Percentiles rank a stretch among this genome's conserved stretches.
phyloP scores from a whole-genome alignment of 805 yeast genomes.

The Starmerella sp. region DNA sequence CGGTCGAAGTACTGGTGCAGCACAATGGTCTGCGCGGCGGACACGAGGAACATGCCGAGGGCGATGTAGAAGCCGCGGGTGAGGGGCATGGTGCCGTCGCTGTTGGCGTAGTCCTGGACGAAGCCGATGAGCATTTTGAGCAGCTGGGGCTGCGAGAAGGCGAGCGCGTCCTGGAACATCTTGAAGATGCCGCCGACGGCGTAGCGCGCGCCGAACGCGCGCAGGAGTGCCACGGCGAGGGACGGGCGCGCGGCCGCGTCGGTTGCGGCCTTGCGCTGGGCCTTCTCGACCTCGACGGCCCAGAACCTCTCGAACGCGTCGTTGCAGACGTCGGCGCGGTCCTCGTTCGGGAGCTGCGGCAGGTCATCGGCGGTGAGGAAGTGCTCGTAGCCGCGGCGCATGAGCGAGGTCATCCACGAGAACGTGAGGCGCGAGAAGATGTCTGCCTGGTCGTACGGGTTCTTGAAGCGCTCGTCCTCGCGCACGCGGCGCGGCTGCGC shows the following conservation, averaged over 20 bases:
- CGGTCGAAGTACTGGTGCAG: conserved; percentile 55
- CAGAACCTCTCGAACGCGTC: conserved; percentile 48
- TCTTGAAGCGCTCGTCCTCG: conserved; percentile 25
- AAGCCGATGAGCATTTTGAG: conserved; percentile 53
- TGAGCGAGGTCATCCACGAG: conserved; percentile 81
- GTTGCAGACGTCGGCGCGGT: conserved; percentile 45
- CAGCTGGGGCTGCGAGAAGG: conserved; percentile 81
- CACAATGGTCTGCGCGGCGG: conserved; percentile 49
- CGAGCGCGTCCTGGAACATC: conserved; percentile 60
- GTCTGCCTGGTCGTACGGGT: conserved; percentile 50
- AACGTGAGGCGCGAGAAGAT: conserved; percentile 69
- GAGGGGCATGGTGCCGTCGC: conserved; percentile 29
- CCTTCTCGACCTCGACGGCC: conserved; percentile 39
- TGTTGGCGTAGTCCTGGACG: conserved; percentile 37
- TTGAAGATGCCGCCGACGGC: conserved; percentile 63
- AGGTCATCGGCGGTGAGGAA: conserved; percentile 47
- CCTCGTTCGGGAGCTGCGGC: conserved; percentile 62
- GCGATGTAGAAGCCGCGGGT: conserved; percentile 56
- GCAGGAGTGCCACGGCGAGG: conserved; percentile 47
- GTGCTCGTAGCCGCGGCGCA: conserved; percentile 62
- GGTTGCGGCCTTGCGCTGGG: too few species aligned
- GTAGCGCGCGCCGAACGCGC: conserved; percentile 66
- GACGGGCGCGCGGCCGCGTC: conserved; percentile 33
- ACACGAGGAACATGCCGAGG: conserved; percentile 48
- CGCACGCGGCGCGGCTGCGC: conserved; percentile 37